Evolutionary conservation across 169 alveolate species (phyloP).

Genomic region (Plasmodium knowlesi): DNA sequence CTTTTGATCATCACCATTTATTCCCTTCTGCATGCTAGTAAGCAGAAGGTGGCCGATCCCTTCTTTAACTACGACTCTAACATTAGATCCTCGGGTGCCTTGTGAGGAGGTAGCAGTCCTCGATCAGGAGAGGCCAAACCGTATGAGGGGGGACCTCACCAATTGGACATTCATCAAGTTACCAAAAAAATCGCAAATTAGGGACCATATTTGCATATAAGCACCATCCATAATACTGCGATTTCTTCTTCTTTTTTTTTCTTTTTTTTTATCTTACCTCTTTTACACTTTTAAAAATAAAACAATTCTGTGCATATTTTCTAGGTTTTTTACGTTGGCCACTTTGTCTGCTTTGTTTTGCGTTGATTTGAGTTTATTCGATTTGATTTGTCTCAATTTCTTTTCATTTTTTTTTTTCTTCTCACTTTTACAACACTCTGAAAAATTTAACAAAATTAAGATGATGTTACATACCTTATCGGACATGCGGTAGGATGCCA

Average conservation of each 20-base stretch:
- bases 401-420: background rate
- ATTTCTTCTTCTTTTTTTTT: too few species aligned
- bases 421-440: background rate
- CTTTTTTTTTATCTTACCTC: background rate
- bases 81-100: background rate
- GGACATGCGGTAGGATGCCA: background rate
- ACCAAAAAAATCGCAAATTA: background rate
- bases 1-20: conserved; percentile 27
- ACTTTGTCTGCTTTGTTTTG: background rate
- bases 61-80: conserved; percentile 36
- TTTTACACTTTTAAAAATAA: background rate
- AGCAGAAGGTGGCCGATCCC: conserved; percentile 19
- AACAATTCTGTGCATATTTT: background rate
- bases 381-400: background rate
- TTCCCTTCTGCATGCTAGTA: background rate
- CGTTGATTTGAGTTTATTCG: background rate
- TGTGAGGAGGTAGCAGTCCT: background rate
- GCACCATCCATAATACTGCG: background rate
- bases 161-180: background rate
- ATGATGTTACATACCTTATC: background rate
- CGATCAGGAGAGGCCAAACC: background rate
- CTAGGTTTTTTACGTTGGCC: background rate
- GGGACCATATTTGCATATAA: background rate
- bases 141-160: background rate
- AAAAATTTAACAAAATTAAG: background rate